phyloP scores from a whole-genome alignment of 2,329 filamentous ascomycete species.

The Didymella exigua region DNA sequence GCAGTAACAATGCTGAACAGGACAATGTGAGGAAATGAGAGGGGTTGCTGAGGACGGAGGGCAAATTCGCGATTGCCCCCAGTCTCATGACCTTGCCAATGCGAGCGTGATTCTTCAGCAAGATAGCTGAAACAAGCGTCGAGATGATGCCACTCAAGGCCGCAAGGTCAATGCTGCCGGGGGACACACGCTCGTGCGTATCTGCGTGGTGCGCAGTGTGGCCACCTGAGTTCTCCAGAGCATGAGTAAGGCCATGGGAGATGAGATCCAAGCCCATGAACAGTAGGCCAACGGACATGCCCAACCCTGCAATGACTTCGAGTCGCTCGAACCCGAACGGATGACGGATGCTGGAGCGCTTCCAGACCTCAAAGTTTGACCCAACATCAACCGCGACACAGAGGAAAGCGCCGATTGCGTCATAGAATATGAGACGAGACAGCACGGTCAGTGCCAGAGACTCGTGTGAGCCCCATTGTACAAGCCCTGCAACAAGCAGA shows the following conservation, averaged over 20 bases:
- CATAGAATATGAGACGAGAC: slow-evolving; percentile 92
- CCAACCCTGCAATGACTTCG: slow-evolving; percentile 93
- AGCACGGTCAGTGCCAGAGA: slow-evolving; percentile 90
- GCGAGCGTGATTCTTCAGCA: slow-evolving; percentile 85
- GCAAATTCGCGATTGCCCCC: slow-evolving; percentile 78
- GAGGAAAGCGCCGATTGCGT: slow-evolving; percentile 87
- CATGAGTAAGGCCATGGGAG: slow-evolving; percentile 89
- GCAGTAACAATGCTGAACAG: slow-evolving; percentile 78
- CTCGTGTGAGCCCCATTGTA: slow-evolving; percentile 83
- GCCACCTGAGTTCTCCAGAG: slow-evolving; percentile 74
- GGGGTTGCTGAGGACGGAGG: slow-evolving; percentile 88
- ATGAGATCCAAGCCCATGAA: slow-evolving; percentile 97
- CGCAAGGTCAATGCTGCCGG: slow-evolving; percentile 80
- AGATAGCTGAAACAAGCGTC: slow-evolving; percentile 84
- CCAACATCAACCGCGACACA: slow-evolving; percentile 93
- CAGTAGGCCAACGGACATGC: slow-evolving; percentile 93
- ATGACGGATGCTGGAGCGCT: slow-evolving; percentile 86
- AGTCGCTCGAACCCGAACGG: slow-evolving; percentile 90
- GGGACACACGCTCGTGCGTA: slow-evolving; percentile 67
- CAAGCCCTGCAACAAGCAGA: slow-evolving; percentile 78
- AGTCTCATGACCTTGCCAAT: slow-evolving; percentile 92
- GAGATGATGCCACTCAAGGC: slow-evolving; percentile 80
- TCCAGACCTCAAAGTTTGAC: slow-evolving; percentile 98
- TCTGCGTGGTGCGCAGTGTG: slow-evolving; percentile 77
- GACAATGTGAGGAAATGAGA: slow-evolving; percentile 93